Conservation (phyloP, 1,284 basidiomycete species). For the Paramarasmius palmivorus region DNA sequence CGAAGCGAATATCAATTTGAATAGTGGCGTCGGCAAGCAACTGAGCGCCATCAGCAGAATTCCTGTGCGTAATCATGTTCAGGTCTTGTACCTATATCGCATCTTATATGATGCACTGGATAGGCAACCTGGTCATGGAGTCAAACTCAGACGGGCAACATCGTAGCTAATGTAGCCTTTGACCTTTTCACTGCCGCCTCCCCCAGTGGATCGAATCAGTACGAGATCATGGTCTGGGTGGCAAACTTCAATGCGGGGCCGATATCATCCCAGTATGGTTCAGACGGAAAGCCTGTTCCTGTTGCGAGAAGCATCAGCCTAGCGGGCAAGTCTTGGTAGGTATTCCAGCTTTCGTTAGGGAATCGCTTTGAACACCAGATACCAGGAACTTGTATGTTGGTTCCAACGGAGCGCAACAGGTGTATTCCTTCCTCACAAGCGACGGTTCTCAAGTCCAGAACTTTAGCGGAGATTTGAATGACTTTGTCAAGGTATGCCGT, state of each 20-base stretch:
- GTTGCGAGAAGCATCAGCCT: conserved; percentile 44
- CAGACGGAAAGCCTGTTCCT: conserved; percentile 48
- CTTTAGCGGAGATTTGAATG: conserved; percentile 57
- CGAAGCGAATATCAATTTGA: conserved; percentile 50
- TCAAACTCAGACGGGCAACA: conserved; percentile 27
- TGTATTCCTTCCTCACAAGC: conserved; percentile 59
- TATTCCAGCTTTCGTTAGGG: not conserved
- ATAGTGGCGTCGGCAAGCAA: conserved; percentile 51
- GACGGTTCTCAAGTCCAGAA: conserved; percentile 37
- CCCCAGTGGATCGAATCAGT: conserved; percentile 48
- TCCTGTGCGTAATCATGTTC: conserved; percentile 38
- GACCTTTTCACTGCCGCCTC: conserved; percentile 62
- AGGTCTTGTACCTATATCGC: not conserved
- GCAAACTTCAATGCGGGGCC: conserved; percentile 58
- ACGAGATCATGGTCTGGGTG: conserved; percentile 73
- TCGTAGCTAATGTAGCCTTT: conserved; percentile 58
- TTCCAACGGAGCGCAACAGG: conserved; percentile 58
- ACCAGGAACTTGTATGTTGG: conserved; percentile 58
- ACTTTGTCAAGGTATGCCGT: conserved; percentile 49
- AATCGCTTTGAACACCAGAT: not conserved
- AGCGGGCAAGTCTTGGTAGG: conserved; percentile 52
- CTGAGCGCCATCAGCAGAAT: conserved; percentile 56
- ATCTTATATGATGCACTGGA: not conserved
- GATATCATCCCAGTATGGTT: conserved; percentile 49
- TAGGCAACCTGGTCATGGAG: conserved; percentile 48